These are phyloP conservation scores for Globisporangium camurandrum DNA, from an alignment of 352 stramenopile species.

Conservation along the genomic window DNA sequence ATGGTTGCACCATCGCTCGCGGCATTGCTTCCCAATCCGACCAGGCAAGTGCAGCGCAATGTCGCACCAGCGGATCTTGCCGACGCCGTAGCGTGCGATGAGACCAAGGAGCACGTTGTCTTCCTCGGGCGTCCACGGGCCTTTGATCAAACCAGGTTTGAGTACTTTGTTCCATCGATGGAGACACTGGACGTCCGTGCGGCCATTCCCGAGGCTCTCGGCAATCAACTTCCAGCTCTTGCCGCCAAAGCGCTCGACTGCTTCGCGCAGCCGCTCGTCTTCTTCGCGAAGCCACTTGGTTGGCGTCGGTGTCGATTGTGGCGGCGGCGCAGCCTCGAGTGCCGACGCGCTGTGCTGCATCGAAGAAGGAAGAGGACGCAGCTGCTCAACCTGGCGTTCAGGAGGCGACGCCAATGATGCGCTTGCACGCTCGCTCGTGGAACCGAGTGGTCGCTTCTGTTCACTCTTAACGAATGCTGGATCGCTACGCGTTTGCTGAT, in stretches of 20 bases:
- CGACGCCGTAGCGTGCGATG: slow-evolving; percentile 84
- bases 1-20: slow-evolving; percentile 89
- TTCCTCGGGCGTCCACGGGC: slow-evolving; percentile 93
- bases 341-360: too few species aligned
- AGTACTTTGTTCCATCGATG: slow-evolving; percentile 91
- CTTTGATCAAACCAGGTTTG: slow-evolving; percentile 93
- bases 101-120: slow-evolving; percentile 90
- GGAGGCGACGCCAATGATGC: too few species aligned
- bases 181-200: slow-evolving; percentile 85
- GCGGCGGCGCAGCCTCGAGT: too few species aligned
- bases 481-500: too few species aligned
- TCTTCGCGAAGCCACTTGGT: slow-evolving; percentile 87
- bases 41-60: slow-evolving; percentile 91
- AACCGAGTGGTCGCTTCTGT: too few species aligned
- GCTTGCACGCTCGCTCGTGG: too few species aligned
- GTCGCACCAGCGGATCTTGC: slow-evolving; percentile 91
- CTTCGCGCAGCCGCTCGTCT: slow-evolving; percentile 76
- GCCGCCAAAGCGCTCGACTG: slow-evolving; percentile 74
- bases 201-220: slow-evolving; percentile 68
- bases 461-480: too few species aligned
- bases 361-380: too few species aligned
- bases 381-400: too few species aligned
- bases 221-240: slow-evolving; percentile 89
- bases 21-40: slow-evolving; percentile 88
- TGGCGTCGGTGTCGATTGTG: slow-evolving; percentile 67